These are phyloP conservation scores for Neopestalotiopsis sp. DNA, from an alignment of 2,329 filamentous ascomycete genomes.

Conservation along the genomic window DNA sequence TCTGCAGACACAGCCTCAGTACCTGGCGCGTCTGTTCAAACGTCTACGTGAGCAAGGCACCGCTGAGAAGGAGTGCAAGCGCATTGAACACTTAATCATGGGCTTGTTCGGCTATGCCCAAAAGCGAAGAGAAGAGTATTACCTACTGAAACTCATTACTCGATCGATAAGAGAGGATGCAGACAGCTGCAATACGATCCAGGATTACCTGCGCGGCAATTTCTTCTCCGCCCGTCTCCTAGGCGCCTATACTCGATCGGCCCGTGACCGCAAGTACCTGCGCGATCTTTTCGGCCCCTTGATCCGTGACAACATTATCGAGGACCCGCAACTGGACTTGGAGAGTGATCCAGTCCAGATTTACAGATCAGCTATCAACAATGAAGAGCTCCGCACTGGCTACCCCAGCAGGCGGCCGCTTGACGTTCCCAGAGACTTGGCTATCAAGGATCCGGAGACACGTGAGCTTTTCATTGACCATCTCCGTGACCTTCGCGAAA, in stretches of 20 bases:
- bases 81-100: slow-evolving; percentile 93
- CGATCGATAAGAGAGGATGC: slow-evolving; percentile 87
- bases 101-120: slow-evolving; percentile 96
- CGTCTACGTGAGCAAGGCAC: slow-evolving; percentile 82
- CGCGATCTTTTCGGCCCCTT: slow-evolving; percentile 84
- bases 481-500: slow-evolving; percentile 89
- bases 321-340: slow-evolving; percentile 87
- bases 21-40: slow-evolving; percentile 87
- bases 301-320: slow-evolving; percentile 90
- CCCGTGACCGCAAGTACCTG: slow-evolving; percentile 89
- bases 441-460: slow-evolving; percentile 95
- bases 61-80: slow-evolving; percentile 89
- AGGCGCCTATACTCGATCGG: slow-evolving; percentile 85
- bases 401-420: slow-evolving; percentile 79
- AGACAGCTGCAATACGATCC: slow-evolving; percentile 71
- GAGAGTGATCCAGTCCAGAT: slow-evolving; percentile 98
- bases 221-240: slow-evolving; percentile 94
- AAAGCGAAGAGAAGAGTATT: slow-evolving; percentile 96
- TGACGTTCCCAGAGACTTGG: slow-evolving; percentile 87
- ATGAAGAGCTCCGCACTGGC: slow-evolving; percentile 93
- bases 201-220: slow-evolving; percentile 87
- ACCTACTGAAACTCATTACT: slow-evolving; percentile 85
- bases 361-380: slow-evolving; percentile 93
- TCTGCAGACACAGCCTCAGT: slow-evolving; percentile 94
- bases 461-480: slow-evolving; percentile 92